These are phyloP conservation scores for Annulohypoxylon nitens DNA, from an alignment of 495 filamentous ascomycete species.

Conservation along the genomic window DNA sequence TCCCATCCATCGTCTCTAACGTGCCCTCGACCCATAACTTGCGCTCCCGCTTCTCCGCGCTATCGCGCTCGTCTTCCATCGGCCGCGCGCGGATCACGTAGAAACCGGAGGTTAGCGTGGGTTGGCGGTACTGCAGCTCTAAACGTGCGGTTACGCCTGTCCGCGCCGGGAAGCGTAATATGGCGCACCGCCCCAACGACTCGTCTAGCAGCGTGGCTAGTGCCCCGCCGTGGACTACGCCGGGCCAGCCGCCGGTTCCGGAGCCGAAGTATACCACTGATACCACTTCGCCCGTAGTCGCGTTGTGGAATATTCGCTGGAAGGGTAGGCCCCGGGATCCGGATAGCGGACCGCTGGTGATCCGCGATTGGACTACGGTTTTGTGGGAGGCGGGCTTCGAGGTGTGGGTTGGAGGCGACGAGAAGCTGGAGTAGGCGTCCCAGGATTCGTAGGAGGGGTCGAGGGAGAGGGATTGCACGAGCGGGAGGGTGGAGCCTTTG, in stretches of 20 bases:
- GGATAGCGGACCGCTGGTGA: conserved; percentile 59
- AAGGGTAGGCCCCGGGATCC: conserved; percentile 62
- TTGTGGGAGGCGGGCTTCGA: not conserved
- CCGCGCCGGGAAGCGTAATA: conserved; percentile 56
- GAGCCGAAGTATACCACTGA: conserved; percentile 73
- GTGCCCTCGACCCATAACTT: conserved; percentile 72
- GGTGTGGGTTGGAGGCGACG: conserved; percentile 20
- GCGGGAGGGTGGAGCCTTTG: conserved; percentile 59
- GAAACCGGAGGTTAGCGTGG: conserved; percentile 69
- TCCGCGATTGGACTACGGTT: conserved; percentile 47
- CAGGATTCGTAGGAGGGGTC: conserved; percentile 67
- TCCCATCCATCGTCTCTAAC: conserved; percentile 66
- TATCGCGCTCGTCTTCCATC: conserved; percentile 51
- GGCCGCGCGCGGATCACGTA: conserved; percentile 72
- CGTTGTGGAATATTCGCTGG: conserved; percentile 63
- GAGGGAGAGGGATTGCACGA: conserved; percentile 65
- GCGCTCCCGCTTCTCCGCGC: conserved; percentile 66
- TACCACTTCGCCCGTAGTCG: conserved; percentile 56
- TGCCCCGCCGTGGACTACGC: conserved; percentile 79
- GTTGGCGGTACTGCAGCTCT: conserved; percentile 71
- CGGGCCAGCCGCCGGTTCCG: conserved; percentile 78
- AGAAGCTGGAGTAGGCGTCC: conserved; percentile 68
- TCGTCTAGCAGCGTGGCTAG: conserved; percentile 82
- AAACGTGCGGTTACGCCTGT: conserved; percentile 75
- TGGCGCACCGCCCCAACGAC: conserved; percentile 66